phyloP scores from a whole-genome alignment of 1,284 basidiomycete genomes.

The Termitomyces sp. region DNA sequence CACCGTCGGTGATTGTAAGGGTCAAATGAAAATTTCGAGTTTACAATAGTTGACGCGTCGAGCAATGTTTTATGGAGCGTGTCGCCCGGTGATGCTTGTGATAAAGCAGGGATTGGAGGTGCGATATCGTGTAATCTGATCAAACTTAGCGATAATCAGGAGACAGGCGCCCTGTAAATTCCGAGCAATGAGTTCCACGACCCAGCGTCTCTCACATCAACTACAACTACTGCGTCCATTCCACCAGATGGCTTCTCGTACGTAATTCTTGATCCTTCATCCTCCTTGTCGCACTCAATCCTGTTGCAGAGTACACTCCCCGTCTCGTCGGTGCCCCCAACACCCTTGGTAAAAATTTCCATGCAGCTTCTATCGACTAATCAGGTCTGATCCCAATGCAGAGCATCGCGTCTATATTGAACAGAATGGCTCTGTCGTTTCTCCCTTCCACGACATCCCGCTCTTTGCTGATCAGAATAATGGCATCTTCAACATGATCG shows the following conservation, averaged over 20 bases:
- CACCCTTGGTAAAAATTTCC: conserved; percentile 72
- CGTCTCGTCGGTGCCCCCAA: conserved; percentile 86
- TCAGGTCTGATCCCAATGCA: conserved; percentile 31
- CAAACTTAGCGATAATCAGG: conserved; percentile 15
- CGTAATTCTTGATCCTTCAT: conserved; percentile 24
- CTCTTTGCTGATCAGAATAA: conserved; percentile 92
- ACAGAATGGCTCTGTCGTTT: conserved; percentile 80
- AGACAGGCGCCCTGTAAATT: conserved; percentile 17
- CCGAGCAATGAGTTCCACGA: conserved; percentile 33
- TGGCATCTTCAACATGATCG: conserved; percentile 97
- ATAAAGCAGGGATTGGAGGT: conserved; percentile 14
- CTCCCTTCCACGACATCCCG: conserved; percentile 94
- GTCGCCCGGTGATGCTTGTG: conserved; percentile 9
- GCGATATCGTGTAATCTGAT: conserved; percentile 17
- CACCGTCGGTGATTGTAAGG: conserved; percentile 6
- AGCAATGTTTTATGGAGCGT: conserved; percentile 8
- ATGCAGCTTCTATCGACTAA: conserved; percentile 9
- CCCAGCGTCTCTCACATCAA: conserved; percentile 53
- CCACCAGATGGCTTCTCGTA: conserved; percentile 54
- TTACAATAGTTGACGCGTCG: conserved; percentile 3
- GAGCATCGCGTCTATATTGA: conserved; percentile 96
- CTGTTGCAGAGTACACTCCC: conserved; percentile 55
- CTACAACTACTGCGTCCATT: conserved; percentile 48
- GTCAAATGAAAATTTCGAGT: not conserved
- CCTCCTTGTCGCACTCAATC: conserved; percentile 9